phyloP scores from a whole-genome alignment of 2,329 filamentous ascomycete species.

The Pseudomassariella vexata region DNA sequence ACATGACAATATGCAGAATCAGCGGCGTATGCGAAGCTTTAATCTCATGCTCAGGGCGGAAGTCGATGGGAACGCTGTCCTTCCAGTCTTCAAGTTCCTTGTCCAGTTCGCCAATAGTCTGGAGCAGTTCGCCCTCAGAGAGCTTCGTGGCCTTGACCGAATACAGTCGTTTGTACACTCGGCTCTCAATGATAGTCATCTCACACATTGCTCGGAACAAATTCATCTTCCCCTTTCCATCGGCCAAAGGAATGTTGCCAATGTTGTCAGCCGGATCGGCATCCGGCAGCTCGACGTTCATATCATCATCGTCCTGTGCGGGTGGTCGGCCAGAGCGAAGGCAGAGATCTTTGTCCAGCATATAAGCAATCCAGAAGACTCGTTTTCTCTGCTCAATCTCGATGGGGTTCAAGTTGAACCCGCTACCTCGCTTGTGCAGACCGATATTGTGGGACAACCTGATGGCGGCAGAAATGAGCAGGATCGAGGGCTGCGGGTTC shows the following conservation, averaged over 20 bases:
- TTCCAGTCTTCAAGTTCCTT: slow-evolving; percentile 92
- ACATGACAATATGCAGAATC: slow-evolving; percentile 88
- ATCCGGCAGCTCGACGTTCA: slow-evolving; percentile 94
- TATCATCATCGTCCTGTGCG: slow-evolving; percentile 61
- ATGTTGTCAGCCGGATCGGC: slow-evolving; percentile 88
- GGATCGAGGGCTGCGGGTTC: slow-evolving; percentile 90
- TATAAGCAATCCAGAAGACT: slow-evolving; percentile 62
- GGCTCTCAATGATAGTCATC: slow-evolving; percentile 86
- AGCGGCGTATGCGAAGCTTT: slow-evolving; percentile 86
- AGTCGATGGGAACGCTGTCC: slow-evolving; percentile 89
- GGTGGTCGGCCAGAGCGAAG: slow-evolving; percentile 54
- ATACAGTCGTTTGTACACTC: slow-evolving; percentile 89
- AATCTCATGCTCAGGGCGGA: slow-evolving; percentile 95
- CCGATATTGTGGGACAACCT: slow-evolving; percentile 90
- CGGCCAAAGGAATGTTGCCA: slow-evolving; percentile 84
- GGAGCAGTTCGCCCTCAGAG: slow-evolving; percentile 85
- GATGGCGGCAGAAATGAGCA: slow-evolving; percentile 86
- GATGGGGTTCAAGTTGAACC: slow-evolving; percentile 87
- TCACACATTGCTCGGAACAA: slow-evolving; percentile 90
- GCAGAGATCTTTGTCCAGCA: slow-evolving; percentile 59
- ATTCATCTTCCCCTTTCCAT: slow-evolving; percentile 90
- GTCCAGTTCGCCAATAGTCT: slow-evolving; percentile 93
- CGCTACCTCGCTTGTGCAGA: slow-evolving; percentile 85
- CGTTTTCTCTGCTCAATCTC: slow-evolving; percentile 83
- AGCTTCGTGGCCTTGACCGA: slow-evolving; percentile 89